phyloP scores from a whole-genome alignment of 768 basidiomycete species.

The Tylopilus plumbeoviolaceoides region DNA sequence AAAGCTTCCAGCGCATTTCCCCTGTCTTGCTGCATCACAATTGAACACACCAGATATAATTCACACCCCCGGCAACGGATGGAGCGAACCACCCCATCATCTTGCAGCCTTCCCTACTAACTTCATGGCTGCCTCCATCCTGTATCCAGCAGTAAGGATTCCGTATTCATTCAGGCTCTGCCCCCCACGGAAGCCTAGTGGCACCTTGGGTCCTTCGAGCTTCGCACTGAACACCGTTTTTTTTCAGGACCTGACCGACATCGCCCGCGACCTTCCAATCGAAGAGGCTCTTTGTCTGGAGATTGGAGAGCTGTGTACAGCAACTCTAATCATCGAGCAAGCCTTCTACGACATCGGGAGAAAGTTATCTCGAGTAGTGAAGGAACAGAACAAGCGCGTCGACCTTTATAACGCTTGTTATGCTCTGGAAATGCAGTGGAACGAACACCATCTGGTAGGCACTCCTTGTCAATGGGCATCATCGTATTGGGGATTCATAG shows the following conservation, averaged over 20 bases:
- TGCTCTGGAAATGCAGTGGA: slow-evolving; percentile 14
- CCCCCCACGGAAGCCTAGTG: neutral
- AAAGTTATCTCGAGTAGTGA: slow-evolving; percentile 5
- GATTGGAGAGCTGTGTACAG: slow-evolving; percentile 14
- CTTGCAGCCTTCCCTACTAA: neutral
- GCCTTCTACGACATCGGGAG: slow-evolving; percentile 14
- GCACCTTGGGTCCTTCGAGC: neutral
- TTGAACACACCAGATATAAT: slow-evolving; percentile 11
- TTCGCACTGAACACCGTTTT: neutral
- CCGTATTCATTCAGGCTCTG: neutral
- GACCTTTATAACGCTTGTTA: slow-evolving; percentile 11
- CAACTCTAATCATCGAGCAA: slow-evolving; percentile 15
- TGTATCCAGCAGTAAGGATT: neutral
- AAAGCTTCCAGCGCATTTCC: neutral
- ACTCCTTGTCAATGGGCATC: too few relatives aligned
- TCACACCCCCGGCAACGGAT: neutral
- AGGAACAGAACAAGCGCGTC: slow-evolving; percentile 4
- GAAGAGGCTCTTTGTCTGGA: slow-evolving; percentile 14
- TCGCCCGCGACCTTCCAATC: slow-evolving; percentile 3
- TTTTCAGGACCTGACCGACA: neutral
- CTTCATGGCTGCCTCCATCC: slow-evolving; percentile 6
- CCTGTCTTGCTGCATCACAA: neutral
- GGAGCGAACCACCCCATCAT: neutral
- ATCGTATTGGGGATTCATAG: neutral
- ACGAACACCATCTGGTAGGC: slow-evolving; percentile 11